These are phyloP conservation scores for Acanthamoeba comandoni DNA, from an alignment of 208 protist species.

Conservation along the genomic window DNA sequence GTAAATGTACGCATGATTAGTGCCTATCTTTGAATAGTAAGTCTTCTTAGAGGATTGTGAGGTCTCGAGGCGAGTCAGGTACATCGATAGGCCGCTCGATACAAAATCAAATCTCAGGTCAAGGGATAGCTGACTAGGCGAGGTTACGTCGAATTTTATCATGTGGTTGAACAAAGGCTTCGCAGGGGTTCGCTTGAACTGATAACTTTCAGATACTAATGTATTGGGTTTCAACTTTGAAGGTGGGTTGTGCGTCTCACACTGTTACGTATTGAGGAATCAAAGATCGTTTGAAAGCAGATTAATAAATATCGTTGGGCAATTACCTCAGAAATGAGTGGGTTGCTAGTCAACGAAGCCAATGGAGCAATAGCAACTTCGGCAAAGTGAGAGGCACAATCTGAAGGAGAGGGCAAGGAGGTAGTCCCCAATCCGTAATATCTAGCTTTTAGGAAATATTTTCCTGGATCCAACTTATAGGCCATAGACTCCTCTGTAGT, in stretches of 20 bases:
- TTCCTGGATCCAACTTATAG: slow-evolving; percentile 2
- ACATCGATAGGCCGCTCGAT: not conserved
- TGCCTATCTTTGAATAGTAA: slow-evolving; percentile 25
- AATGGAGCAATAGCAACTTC: slow-evolving; percentile 45
- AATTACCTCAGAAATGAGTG: slow-evolving; percentile 31
- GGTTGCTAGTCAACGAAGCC: not conserved
- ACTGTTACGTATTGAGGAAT: too few species aligned
- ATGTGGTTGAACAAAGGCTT: too few species aligned
- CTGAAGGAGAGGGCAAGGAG: slow-evolving; percentile 19
- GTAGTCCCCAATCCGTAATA: slow-evolving; percentile 1
- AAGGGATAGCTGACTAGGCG: not conserved
- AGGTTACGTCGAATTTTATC: slow-evolving; percentile 21
- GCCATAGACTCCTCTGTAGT: slow-evolving; percentile 35
- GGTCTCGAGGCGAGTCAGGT: slow-evolving; percentile 10
- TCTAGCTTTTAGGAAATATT: slow-evolving; percentile 49
- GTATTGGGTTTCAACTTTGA: too few species aligned
- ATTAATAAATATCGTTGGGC: too few species aligned
- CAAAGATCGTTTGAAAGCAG: too few species aligned
- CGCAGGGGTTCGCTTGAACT: too few species aligned
- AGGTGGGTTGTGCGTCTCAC: too few species aligned
- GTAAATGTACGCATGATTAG: slow-evolving; percentile 61
- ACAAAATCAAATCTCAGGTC: slow-evolving; percentile 61
- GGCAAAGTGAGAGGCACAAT: not conserved
- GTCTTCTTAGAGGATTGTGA: not conserved
- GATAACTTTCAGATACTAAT: too few species aligned